Evolutionary conservation across 768 basidiomycete genomes (phyloP).

Genomic region (Amanita molliuscula): DNA sequence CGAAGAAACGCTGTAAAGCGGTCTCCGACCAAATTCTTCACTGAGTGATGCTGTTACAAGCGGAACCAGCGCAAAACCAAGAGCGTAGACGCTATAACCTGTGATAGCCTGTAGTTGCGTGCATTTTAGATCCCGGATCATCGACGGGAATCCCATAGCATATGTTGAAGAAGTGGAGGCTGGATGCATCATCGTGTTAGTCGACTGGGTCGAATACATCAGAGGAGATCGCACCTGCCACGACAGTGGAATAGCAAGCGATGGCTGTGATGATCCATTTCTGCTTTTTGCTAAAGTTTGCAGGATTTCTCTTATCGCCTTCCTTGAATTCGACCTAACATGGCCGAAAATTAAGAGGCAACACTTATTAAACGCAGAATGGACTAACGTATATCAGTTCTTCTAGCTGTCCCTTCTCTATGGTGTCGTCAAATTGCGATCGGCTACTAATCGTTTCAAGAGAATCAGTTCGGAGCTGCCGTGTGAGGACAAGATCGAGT

Average conservation of each 20-base stretch:
- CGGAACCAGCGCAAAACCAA: constrained; percentile 56
- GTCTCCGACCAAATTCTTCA: constrained; percentile 62
- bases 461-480: constrained; percentile 21
- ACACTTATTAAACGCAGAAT: not conserved
- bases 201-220: not conserved
- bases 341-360: not conserved
- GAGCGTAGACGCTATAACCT: constrained; percentile 40
- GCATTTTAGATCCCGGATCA: constrained; percentile 41
- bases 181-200: constrained; percentile 12
- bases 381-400: not conserved
- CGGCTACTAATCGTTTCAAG: constrained; percentile 12
- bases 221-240: constrained; percentile 27
- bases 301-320: constrained; percentile 29
- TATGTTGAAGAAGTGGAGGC: constrained; percentile 44
- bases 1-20: constrained; percentile 42
- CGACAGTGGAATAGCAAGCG: constrained; percentile 36
- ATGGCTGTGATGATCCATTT: constrained; percentile 23
- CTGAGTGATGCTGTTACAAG: constrained; percentile 61
- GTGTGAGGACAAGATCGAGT: constrained; percentile 22
- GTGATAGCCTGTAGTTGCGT: constrained; percentile 34
- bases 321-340: constrained; percentile 6
- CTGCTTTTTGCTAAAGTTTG: constrained; percentile 21
- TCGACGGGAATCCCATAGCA: constrained; percentile 43
- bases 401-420: not conserved
- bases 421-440: not conserved